Conservation (phyloP, 352 stramenopile genomes). For the Pythium myriotylum region DNA sequence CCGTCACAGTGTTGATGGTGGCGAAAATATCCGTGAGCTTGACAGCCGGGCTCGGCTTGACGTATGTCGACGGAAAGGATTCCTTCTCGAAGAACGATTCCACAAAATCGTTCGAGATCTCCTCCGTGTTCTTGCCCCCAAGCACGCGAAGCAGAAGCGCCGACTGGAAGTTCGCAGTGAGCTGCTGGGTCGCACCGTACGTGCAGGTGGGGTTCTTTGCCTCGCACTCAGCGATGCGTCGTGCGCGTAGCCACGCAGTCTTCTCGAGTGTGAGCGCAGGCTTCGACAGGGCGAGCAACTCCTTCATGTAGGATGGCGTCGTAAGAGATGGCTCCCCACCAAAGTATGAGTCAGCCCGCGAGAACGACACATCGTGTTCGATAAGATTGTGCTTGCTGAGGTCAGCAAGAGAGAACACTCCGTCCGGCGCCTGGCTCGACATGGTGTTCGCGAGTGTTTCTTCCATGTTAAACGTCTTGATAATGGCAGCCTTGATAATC, state of each 20-base stretch:
- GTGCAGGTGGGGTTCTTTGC: constrained; percentile 1
- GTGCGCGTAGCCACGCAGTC: constrained; percentile 4
- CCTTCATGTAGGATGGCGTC: constrained; percentile 31
- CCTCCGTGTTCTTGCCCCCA: constrained; percentile 3
- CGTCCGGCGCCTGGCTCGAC: constrained; percentile 23
- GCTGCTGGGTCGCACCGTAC: background rate
- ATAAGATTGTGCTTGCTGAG: constrained; percentile 39
- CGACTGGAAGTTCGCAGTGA: background rate
- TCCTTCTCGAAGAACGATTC: background rate
- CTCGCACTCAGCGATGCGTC: constrained; percentile 1
- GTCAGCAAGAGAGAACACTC: constrained; percentile 39
- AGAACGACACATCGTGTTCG: constrained; percentile 40
- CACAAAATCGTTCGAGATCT: background rate
- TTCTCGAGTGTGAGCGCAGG: constrained; percentile 14
- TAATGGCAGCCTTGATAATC: constrained; percentile 35
- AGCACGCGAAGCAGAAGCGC: background rate
- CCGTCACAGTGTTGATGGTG: background rate
- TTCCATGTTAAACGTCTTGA: constrained; percentile 51
- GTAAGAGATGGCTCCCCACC: constrained; percentile 35
- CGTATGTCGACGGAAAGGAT: background rate
- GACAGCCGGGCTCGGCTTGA: background rate
- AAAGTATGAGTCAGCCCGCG: constrained; percentile 39
- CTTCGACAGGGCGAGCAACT: constrained; percentile 30
- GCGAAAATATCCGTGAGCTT: background rate
- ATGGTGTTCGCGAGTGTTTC: constrained; percentile 37